Conservation (phyloP, 2,329 filamentous ascomycete species). For the Cladosporium colombiae region DNA sequence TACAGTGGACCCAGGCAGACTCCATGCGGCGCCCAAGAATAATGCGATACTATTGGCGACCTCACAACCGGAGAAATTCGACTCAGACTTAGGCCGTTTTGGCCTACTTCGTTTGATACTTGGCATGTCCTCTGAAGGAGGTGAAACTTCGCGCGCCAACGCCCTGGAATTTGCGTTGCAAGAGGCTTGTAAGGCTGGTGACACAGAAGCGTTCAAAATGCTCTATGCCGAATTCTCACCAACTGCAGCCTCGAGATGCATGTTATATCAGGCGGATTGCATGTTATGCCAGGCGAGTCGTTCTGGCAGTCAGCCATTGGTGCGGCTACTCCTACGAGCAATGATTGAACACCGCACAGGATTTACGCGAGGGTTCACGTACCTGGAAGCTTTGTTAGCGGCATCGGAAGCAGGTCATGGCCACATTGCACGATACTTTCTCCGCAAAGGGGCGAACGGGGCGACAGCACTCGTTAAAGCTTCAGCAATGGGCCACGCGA, state of each 20-base stretch:
- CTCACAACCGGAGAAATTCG: background rate
- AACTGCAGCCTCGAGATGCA: background rate
- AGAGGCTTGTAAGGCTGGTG: background rate
- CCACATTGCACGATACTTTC: no score
- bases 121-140: background rate
- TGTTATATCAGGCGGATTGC: background rate
- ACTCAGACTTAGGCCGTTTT: background rate
- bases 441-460: no score
- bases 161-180: background rate
- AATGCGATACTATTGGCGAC: background rate
- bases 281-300: background rate
- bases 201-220: background rate
- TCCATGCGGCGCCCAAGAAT: background rate
- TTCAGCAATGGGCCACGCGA: no score
- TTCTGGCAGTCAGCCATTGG: background rate
- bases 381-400: no score
- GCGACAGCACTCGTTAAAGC: no score
- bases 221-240: background rate
- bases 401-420: no score
- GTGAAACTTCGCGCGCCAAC: background rate
- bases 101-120: background rate
- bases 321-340: background rate
- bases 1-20: fast-evolving
- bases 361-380: background rate
- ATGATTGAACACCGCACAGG: background rate